These are phyloP conservation scores for Boletellus deceptivus DNA, from an alignment of 1,284 basidiomycete species.

Conservation along the genomic window DNA sequence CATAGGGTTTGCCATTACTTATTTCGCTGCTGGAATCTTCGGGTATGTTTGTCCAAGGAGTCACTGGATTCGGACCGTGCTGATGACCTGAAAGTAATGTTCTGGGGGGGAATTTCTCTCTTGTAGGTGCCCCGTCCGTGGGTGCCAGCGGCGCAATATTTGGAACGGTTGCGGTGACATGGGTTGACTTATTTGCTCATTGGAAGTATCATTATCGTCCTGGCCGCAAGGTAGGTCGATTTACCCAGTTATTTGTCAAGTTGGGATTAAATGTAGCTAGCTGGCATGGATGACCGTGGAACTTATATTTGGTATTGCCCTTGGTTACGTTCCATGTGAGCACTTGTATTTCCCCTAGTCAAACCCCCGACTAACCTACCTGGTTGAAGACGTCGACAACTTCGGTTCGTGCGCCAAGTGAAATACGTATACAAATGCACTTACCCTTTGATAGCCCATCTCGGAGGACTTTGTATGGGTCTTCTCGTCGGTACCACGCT, in stretches of 20 bases:
- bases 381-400: constrained; percentile 64
- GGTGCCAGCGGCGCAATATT: constrained; percentile 95
- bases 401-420: constrained; percentile 52
- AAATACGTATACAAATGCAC: background rate
- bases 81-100: constrained; percentile 54
- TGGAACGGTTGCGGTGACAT: constrained; percentile 83
- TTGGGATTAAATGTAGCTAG: constrained; percentile 34
- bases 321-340: constrained; percentile 82
- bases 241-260: background rate
- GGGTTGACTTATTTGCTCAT: constrained; percentile 89
- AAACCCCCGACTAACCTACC: constrained; percentile 11
- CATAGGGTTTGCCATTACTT: constrained; percentile 76
- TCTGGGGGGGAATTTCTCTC: constrained; percentile 87
- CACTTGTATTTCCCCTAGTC: constrained; percentile 3
- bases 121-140: constrained; percentile 88
- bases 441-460: constrained; percentile 51
- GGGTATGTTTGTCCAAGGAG: constrained; percentile 47
- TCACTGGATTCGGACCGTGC: background rate
- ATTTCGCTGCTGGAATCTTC: constrained; percentile 88
- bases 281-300: constrained; percentile 83
- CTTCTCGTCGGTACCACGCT: constrained; percentile 79
- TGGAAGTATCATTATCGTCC: constrained; percentile 88
- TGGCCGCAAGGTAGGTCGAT: constrained; percentile 59
- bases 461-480: constrained; percentile 83
- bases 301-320: constrained; percentile 77